phyloP scores from a whole-genome alignment of 345 rosid species.

The Eucalyptus sp. region DNA sequence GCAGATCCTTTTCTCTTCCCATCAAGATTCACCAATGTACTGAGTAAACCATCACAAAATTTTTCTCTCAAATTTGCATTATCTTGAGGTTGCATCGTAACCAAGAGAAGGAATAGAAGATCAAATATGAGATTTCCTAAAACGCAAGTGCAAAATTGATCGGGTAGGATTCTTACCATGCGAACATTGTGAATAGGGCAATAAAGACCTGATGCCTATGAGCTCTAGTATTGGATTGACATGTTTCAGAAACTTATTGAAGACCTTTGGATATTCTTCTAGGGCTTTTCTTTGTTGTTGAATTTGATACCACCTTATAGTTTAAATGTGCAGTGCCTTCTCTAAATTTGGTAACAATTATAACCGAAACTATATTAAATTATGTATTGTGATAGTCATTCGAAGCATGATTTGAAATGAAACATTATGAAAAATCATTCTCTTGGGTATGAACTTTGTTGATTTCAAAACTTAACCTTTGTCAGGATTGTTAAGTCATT shows the following conservation, averaged over 20 bases:
- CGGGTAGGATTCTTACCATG: background rate
- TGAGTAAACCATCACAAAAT: background rate
- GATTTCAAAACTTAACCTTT: background rate
- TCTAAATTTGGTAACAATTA: background rate
- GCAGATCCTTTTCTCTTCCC: background rate
- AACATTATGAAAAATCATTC: background rate
- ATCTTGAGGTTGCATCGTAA: background rate
- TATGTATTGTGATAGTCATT: background rate
- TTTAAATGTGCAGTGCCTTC: background rate
- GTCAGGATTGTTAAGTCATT: background rate
- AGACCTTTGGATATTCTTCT: background rate
- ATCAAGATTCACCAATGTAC: background rate
- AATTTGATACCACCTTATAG: background rate
- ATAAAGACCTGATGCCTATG: background rate
- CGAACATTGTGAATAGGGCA: background rate
- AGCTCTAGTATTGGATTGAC: background rate
- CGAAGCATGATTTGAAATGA: background rate
- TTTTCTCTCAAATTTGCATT: background rate
- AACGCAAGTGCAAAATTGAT: background rate
- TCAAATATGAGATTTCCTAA: background rate
- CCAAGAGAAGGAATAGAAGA: background rate
- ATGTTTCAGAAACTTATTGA: background rate
- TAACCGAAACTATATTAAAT: background rate
- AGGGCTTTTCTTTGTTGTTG: background rate
- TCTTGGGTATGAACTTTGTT: background rate